Conservation (phyloP, 306 rosid species). For the Vigna angularis region DNA sequence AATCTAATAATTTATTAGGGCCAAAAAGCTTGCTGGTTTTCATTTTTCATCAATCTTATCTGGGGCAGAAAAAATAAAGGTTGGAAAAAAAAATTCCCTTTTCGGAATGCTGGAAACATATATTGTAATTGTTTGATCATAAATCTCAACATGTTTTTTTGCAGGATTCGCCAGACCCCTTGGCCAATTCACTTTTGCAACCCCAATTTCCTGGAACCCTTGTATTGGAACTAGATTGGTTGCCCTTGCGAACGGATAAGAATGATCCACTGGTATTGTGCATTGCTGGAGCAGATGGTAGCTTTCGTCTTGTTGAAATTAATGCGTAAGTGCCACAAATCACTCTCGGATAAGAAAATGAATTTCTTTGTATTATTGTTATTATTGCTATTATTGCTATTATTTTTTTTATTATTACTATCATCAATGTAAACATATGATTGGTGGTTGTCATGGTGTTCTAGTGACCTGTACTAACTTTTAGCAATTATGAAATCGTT, state of each 20-base stretch:
- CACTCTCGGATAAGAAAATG: conserved; percentile 38
- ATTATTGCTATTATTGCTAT: not conserved
- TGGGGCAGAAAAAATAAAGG: not conserved
- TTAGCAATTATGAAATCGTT: conserved; percentile 23
- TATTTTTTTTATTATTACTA: not conserved
- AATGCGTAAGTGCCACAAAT: conserved; percentile 61
- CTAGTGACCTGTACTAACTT: conserved; percentile 10
- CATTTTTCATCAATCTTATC: conserved; percentile 14
- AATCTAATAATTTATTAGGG: too few species aligned
- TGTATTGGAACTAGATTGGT: conserved; percentile 97
- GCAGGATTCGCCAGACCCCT: conserved; percentile 95
- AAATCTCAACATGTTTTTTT: conserved; percentile 27
- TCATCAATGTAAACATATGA: conserved; percentile 20
- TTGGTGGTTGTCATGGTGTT: conserved; percentile 35
- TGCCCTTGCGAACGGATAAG: conserved; percentile 87
- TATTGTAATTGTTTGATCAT: conserved; percentile 28
- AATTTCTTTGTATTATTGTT: conserved; percentile 6
- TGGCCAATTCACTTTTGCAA: conserved; percentile 91
- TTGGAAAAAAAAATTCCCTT: not conserved
- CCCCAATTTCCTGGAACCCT: conserved; percentile 95
- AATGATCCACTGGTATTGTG: conserved; percentile 88
- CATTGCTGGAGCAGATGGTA: conserved; percentile 99
- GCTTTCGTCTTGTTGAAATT: conserved; percentile 90
- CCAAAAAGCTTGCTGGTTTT: conserved; percentile 19
- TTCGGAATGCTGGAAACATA: not conserved